Evolutionary conservation across 306 rosid species (phyloP), one percentile per base, ranked within the genome.

Genomic region (Abrus precatorius): DNA sequence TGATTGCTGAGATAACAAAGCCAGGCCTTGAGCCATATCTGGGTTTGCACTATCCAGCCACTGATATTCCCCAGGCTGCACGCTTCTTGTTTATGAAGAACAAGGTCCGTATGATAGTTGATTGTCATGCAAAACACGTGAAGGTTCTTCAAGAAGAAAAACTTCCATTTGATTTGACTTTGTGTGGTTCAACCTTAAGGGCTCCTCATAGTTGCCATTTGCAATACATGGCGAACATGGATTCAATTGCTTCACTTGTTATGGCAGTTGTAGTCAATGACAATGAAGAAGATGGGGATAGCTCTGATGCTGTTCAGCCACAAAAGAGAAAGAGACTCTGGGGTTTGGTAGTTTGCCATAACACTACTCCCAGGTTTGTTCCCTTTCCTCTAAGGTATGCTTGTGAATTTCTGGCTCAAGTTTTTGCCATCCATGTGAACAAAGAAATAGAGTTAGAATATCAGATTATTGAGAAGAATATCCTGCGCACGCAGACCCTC

Each of bases 311-410:
- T 77, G 89, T 56, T 76, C 91, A 79, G 74, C 91, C 90, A 53
- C 99, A 86, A 63, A 95, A 93, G 95, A 89, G 87, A 80, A 93
- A 83, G 88, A 90, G 94, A 74, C 93, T 93, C 9, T 95, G 99
- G 99, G 99, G 99, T 68, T 84, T 95, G 61, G 99, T 93, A 29
- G 99, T 95, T 78, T 95, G 99, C 83, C 99, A 95, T 67, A 93
- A 91, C 88, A 87, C 95, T 77, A 84, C 88, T 85, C 97, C 99
- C 3, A 90, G 97, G 83, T 91, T 93, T 81, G 93, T 95, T 80
- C 97, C 99, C 20, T 95, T 95, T 87, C 99, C 99, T 83, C 98
- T 95, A 60, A 86, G 99, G 85, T 95, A 93, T 88, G 99, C 99
- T 64, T 95, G 99, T 80, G 99, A 95, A 75, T 95, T 95, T 60